A percentile compares a stretch with the other conserved stretches of the same genome.
These are phyloP conservation scores for Auxenochlorella pyrenoidosa DNA, from an alignment of 139 green algal genomes.

Conservation along the genomic window DNA sequence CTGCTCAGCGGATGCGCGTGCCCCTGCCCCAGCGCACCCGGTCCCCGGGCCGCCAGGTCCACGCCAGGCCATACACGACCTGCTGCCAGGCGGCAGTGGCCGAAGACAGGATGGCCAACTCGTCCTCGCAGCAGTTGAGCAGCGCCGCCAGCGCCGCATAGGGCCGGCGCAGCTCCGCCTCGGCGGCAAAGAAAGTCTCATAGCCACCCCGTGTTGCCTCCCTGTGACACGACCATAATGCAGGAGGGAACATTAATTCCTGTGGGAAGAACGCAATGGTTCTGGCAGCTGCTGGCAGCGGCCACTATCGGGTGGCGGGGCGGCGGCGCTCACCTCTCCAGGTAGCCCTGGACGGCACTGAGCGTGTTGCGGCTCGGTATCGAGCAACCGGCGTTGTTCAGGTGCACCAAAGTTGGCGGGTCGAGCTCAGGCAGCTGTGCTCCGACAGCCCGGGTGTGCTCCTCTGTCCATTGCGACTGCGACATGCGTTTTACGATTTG, in stretches of 20 bases:
- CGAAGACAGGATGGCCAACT: slow-evolving; percentile 64
- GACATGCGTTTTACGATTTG: too few species aligned
- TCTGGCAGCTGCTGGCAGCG: background rate
- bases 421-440: background rate
- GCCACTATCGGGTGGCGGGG: background rate
- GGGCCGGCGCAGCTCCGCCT: slow-evolving; percentile 42
- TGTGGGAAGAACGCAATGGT: background rate
- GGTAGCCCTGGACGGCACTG: slow-evolving; percentile 44
- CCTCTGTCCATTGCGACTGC: background rate
- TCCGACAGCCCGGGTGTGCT: background rate
- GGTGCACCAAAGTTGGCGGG: slow-evolving; percentile 37
- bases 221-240: too few species aligned
- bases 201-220: slow-evolving; percentile 51
- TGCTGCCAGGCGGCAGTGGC: slow-evolving; percentile 69
- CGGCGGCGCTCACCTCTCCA: background rate
- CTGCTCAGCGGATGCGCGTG: too few species aligned
- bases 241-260: too few species aligned
- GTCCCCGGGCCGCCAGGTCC: slow-evolving; percentile 58
- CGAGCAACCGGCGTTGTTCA: slow-evolving; percentile 58
- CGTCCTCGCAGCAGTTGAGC: slow-evolving; percentile 62
- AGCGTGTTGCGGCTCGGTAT: slow-evolving; percentile 49
- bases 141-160: slow-evolving; percentile 63
- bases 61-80: slow-evolving; percentile 70
- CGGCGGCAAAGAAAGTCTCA: slow-evolving; percentile 43
- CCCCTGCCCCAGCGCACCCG: background rate